These are phyloP conservation scores for Amborella trichopoda DNA, from an alignment of 164 flowering plant species.

Conservation along the genomic window DNA sequence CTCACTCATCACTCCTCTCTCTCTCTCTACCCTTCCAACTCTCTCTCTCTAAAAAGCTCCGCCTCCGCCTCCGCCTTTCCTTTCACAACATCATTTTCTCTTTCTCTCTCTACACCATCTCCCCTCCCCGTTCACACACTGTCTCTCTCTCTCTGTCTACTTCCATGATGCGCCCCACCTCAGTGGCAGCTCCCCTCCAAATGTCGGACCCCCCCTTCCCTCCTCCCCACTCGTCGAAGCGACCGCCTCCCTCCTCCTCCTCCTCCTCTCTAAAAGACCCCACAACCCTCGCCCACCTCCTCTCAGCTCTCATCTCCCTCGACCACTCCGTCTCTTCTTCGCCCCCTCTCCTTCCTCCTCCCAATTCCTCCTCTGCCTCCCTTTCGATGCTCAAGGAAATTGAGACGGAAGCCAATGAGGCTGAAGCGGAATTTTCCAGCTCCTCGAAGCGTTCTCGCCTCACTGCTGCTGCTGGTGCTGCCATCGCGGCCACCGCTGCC, in stretches of 20 bases:
- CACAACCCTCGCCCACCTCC: neutral
- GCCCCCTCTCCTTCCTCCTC: neutral
- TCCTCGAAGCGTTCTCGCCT: conserved; percentile 18
- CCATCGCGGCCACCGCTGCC: conserved; percentile 4
- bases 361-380: too few relatives aligned
- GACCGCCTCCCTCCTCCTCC: neutral
- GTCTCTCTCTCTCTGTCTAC: neutral
- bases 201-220: conserved; percentile 19
- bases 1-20: neutral
- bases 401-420: conserved; percentile 8
- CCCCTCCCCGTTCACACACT: neutral
- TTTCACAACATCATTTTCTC: neutral
- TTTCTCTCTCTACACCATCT: too few relatives aligned
- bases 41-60: neutral
- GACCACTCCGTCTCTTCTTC: neutral
- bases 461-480: conserved; percentile 29
- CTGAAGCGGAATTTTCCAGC: neutral
- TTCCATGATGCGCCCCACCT: conserved; percentile 25
- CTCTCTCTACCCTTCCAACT: neutral
- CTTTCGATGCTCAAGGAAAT: conserved; percentile 12
- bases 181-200: conserved; percentile 7
- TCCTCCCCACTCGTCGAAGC: conserved; percentile 19
- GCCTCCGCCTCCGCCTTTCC: too few relatives aligned
- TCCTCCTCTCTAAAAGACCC: conserved; percentile 2
- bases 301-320: neutral